phyloP scores from a whole-genome alignment of 2,329 filamentous ascomycete genomes.

The Colletotrichum navitas region DNA sequence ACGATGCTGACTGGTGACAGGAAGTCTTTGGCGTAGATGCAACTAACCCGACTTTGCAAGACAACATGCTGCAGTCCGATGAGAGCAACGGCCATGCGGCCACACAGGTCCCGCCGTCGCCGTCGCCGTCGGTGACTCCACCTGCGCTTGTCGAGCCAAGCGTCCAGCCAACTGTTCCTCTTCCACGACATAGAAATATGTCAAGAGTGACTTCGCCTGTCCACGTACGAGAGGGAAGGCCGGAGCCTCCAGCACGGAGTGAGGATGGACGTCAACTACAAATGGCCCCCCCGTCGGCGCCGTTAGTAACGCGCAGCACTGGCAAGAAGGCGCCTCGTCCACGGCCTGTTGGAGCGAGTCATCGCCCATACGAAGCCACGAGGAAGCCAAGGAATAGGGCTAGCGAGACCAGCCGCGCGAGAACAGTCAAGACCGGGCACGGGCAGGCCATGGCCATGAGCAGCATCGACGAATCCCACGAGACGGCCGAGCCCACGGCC shows the following conservation, averaged over 20 bases:
- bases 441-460: neutral
- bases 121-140: neutral
- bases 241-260: no score
- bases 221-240: no score
- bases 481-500: neutral
- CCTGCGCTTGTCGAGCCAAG: neutral
- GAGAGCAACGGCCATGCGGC: no score
- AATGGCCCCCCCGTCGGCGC: neutral
- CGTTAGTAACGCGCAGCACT: constrained; percentile 11
- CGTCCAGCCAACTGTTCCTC: neutral
- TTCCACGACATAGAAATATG: neutral
- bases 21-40: constrained; percentile 3
- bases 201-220: neutral
- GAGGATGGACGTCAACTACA: neutral
- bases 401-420: neutral
- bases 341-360: neutral
- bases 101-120: neutral
- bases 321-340: constrained; percentile 23
- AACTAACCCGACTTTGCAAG: neutral
- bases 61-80: neutral
- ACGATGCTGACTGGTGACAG: neutral
- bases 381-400: neutral
- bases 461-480: neutral
- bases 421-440: no score
- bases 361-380: neutral